phyloP scores from a whole-genome alignment of 129 eudicot species.

The Ambrosia artemisiifolia region DNA sequence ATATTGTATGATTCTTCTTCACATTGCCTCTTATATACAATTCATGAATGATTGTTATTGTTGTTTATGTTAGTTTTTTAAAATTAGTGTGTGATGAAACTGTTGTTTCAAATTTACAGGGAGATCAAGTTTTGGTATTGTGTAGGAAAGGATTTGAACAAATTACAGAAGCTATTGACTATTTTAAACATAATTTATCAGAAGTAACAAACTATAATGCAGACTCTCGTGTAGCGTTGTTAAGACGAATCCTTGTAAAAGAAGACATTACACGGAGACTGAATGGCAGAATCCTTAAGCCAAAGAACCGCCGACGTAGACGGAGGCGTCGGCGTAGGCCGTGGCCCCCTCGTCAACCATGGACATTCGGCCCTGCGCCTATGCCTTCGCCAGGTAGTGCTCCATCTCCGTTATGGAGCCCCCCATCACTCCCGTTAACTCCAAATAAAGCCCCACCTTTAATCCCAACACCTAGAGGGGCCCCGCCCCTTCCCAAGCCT shows the following conservation, averaged over 20 bases:
- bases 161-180: conserved; percentile 19
- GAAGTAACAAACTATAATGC: conserved; percentile 3
- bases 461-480: neutral
- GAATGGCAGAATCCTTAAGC: conserved; percentile 28
- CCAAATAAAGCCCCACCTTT: neutral
- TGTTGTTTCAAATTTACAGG: conserved; percentile 19
- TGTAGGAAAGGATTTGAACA: conserved; percentile 24
- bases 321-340: conserved; percentile 24
- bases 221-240: conserved; percentile 2
- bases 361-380: conserved; percentile 2
- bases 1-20: conserved; percentile 14
- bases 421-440: neutral
- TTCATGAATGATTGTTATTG: neutral
- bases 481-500: neutral
- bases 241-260: conserved; percentile 24
- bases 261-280: conserved; percentile 3
- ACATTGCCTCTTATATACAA: neutral
- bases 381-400: neutral
- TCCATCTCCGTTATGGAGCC: neutral
- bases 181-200: conserved; percentile 17
- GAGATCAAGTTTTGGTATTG: conserved; percentile 11
- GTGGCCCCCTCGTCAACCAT: conserved; percentile 27
- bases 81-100: neutral
- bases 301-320: conserved; percentile 27
- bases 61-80: neutral